Percentiles rank a stretch among this genome's conserved stretches.
Evolutionary conservation across 208 protist species (phyloP).

Genomic region (Phytomonas francai): DNA sequence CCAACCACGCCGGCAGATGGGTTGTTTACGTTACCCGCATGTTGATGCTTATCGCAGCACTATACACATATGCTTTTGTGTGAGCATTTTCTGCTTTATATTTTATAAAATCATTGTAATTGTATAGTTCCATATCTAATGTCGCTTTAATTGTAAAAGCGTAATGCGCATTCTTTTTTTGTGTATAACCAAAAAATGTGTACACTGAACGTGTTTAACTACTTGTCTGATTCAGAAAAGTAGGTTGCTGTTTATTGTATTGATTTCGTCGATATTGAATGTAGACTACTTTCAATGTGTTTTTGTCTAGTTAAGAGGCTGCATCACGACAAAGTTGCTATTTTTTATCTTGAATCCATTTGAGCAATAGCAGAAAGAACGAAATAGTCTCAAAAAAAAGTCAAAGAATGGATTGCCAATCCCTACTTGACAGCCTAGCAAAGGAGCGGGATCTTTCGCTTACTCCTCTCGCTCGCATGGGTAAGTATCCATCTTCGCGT

Average conservation of each 20-base stretch:
- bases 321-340: not conserved
- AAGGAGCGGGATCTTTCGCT: constrained; percentile 29
- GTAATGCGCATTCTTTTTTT: not conserved
- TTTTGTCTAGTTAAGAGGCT: not conserved
- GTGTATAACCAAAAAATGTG: not conserved
- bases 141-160: not conserved
- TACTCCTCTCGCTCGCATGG: constrained; percentile 37
- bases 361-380: not conserved
- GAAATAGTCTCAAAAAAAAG: not conserved
- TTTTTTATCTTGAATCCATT: not conserved
- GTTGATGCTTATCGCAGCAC: not conserved
- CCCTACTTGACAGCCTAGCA: constrained; percentile 46
- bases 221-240: constrained; percentile 6
- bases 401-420: constrained; percentile 46
- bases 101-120: not conserved
- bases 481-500: constrained; percentile 22
- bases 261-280: not conserved
- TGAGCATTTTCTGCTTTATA: not conserved
- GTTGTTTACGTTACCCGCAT: not conserved
- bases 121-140: not conserved
- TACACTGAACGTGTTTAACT: not conserved
- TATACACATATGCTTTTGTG: not conserved
- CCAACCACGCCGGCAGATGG: not conserved
- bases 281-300: not conserved
- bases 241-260: not conserved